These are phyloP conservation scores for Moricandia moricandioides DNA, from an alignment of 345 rosid genomes.

Conservation along the genomic window DNA sequence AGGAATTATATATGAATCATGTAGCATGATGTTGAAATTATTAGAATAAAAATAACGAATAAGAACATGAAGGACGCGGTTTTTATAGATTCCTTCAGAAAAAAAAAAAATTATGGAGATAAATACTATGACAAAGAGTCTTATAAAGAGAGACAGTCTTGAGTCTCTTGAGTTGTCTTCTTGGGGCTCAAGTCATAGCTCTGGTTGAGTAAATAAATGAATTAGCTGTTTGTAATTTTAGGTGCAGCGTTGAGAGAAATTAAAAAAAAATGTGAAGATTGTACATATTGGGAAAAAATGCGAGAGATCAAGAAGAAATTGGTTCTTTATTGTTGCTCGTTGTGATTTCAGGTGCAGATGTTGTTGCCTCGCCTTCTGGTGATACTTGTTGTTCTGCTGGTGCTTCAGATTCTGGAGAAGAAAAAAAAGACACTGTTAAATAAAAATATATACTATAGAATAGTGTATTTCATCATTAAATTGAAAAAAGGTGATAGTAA, in stretches of 20 bases:
- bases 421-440: background rate
- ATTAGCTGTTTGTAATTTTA: constrained; percentile 25
- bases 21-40: constrained; percentile 4
- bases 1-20: background rate
- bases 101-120: background rate
- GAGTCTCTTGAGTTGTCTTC: constrained; percentile 18
- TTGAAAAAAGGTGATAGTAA: constrained; percentile 15
- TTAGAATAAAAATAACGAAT: background rate
- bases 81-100: constrained; percentile 17
- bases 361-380: constrained; percentile 39
- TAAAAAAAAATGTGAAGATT: constrained; percentile 48
- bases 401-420: constrained; percentile 46
- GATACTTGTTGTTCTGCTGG: constrained; percentile 45
- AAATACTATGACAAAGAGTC: constrained; percentile 24
- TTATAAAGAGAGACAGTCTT: constrained; percentile 17
- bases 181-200: constrained; percentile 33
- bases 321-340: constrained; percentile 38
- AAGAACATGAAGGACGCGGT: constrained; percentile 12
- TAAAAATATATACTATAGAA: background rate
- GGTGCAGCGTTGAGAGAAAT: constrained; percentile 15
- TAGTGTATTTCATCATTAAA: background rate
- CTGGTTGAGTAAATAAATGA: constrained; percentile 31
- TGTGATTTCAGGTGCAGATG: constrained; percentile 45
- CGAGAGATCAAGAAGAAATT: constrained; percentile 27
- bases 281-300: constrained; percentile 39